Evolutionary conservation across 345 rosid genomes (phyloP).

Genomic region (Gossypium thurberi): DNA sequence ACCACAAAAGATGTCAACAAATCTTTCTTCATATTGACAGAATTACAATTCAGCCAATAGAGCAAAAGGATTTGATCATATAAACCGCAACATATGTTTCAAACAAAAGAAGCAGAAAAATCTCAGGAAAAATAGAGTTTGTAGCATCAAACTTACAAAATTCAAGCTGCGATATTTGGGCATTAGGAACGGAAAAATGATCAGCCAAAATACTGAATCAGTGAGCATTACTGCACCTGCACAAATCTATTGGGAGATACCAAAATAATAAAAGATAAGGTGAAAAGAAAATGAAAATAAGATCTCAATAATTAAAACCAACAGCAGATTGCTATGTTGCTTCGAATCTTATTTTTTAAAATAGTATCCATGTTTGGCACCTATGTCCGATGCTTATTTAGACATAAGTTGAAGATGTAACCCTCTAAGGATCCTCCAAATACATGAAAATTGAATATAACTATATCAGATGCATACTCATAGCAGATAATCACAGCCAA

Average conservation of each 20-base stretch:
- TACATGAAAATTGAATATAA: not conserved
- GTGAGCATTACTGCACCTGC: constrained; percentile 90
- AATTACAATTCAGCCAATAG: not conserved
- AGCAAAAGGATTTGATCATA: not conserved
- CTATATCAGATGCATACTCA: not conserved
- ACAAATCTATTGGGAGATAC: constrained; percentile 39
- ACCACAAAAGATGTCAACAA: not conserved
- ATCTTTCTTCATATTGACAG: not conserved
- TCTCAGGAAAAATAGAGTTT: not conserved
- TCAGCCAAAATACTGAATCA: constrained; percentile 81
- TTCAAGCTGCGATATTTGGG: constrained; percentile 39
- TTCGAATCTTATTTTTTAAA: not conserved
- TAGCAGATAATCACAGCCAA: not conserved
- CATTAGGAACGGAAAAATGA: constrained; percentile 61
- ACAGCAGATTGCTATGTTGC: not conserved
- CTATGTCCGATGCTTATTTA: not conserved
- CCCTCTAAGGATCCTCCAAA: not conserved
- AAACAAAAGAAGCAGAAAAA: not conserved
- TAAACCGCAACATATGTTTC: not conserved
- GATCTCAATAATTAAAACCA: not conserved
- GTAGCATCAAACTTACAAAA: constrained; percentile 52
- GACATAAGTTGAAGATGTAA: not conserved
- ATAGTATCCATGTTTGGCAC: not conserved
- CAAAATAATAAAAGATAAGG: constrained; percentile 6
- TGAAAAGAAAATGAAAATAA: not conserved